Evolutionary conservation across 331 rosid species (phyloP), one percentile per base, ranked within the genome.

Genomic region (Phaseolus coccineus): DNA sequence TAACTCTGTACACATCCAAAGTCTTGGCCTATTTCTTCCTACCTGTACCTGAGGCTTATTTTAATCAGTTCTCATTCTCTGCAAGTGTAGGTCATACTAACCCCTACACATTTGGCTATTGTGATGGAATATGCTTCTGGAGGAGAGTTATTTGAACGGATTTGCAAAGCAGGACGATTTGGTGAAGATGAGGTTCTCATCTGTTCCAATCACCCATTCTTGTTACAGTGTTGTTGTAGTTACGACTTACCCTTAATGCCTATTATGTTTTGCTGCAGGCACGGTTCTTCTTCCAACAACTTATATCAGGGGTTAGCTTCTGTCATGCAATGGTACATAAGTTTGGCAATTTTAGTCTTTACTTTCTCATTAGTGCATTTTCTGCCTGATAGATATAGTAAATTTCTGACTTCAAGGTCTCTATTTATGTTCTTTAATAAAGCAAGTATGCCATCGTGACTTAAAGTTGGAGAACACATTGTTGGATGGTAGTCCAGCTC

Each of bases 381-480:
- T 5, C 22, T 8, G 56, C 61, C 28, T 11, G 5, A 55, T 55
- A 67, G 12, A 78, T 80, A n/a, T 47, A 44, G 62, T 15, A 59
- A 64, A 57, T 77, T 71, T 50, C 27, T 68, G 48, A 81, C 51
- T 71, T 67, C 71, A 72, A 59, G 52, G 40, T 47, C 58, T 31
- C 73, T 51, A 37, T 74, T 62, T 63, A 56, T 67, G 33, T 82
- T 79, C 82, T 69, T 28, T 48, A 31, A 61, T 88, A 73, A 80
- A 94, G 98, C 90, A 94, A 92, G 97, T 92, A 80, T 94, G 98
- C 79, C 98, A 94, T 78, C 95, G 98, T 44, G 98, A 94, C 84
- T 83, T 94, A 83, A 94, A 94, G 86, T 87, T 92, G 84, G 97
- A 94, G 90, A 94, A 94, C 85, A 92, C 97, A 11, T 86, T 92